Evolutionary conservation across 768 basidiomycete genomes (phyloP).

Genomic region (Lentinula lateritia): DNA sequence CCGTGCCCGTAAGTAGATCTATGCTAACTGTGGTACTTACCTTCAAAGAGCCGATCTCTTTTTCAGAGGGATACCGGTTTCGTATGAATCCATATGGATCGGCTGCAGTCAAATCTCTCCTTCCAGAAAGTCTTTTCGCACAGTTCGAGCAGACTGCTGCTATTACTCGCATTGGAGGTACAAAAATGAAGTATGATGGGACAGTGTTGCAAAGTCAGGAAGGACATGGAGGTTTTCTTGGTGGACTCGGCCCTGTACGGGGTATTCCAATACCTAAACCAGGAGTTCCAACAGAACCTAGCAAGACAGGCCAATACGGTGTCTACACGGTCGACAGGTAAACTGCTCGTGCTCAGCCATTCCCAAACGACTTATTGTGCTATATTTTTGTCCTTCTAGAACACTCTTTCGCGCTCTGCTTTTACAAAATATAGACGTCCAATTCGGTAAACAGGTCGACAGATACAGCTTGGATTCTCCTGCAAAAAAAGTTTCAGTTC

Average conservation of each 20-base stretch:
- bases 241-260: too few relatives aligned
- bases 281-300: neutral
- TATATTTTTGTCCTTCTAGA: neutral
- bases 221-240: neutral
- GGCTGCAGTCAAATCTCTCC: neutral
- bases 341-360: neutral
- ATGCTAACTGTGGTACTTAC: neutral
- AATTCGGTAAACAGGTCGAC: neutral
- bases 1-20: neutral
- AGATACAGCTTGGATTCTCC: neutral
- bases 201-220: neutral
- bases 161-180: neutral
- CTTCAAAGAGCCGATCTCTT: neutral
- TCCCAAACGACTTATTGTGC: neutral
- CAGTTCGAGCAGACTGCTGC: neutral
- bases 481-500: neutral
- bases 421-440: conserved; percentile 1
- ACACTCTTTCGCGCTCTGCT: conserved; percentile 3
- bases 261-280: neutral
- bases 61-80: conserved; percentile 2
- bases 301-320: neutral
- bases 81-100: neutral
- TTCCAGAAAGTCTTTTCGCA: neutral
- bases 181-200: neutral
- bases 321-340: conserved; percentile 5